phyloP scores from a whole-genome alignment of 257 asterid species.

The Solanum chiquidenum region DNA sequence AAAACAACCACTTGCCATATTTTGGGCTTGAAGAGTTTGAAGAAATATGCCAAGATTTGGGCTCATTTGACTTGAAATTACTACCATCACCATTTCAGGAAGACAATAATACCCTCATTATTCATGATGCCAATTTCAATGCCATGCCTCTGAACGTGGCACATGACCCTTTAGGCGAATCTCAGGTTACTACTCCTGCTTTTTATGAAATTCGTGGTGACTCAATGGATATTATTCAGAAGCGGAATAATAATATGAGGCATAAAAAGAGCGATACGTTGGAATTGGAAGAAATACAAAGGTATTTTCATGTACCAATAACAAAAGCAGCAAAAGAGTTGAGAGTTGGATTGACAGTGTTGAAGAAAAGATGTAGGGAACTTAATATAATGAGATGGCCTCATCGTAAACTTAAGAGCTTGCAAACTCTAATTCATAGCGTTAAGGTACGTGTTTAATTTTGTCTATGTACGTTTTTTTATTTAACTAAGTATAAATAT shows the following conservation, averaged over 20 bases:
- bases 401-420: slow-evolving; percentile 81
- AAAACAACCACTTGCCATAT: background rate
- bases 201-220: background rate
- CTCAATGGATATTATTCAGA: background rate
- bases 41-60: slow-evolving; percentile 28
- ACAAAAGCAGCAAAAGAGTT: slow-evolving; percentile 69
- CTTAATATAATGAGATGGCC: slow-evolving; percentile 76
- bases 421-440: slow-evolving; percentile 62
- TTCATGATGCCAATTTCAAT: background rate
- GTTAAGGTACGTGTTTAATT: slow-evolving; percentile 41
- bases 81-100: slow-evolving; percentile 1
- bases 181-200: background rate
- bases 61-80: slow-evolving; percentile 23
- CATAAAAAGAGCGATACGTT: slow-evolving; percentile 26
- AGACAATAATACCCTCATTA: background rate
- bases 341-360: slow-evolving; percentile 65
- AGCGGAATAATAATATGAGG: slow-evolving; percentile 5
- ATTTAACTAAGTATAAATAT: too few species aligned
- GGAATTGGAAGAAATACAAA: slow-evolving; percentile 54
- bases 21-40: slow-evolving; percentile 30
- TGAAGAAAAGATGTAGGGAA: slow-evolving; percentile 81
- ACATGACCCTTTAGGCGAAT: background rate
- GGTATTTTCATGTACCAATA: slow-evolving; percentile 61
- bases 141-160: background rate
- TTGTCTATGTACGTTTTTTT: background rate